phyloP scores from a whole-genome alignment of 2,329 filamentous ascomycete genomes.

The Verticillium dahliae region DNA sequence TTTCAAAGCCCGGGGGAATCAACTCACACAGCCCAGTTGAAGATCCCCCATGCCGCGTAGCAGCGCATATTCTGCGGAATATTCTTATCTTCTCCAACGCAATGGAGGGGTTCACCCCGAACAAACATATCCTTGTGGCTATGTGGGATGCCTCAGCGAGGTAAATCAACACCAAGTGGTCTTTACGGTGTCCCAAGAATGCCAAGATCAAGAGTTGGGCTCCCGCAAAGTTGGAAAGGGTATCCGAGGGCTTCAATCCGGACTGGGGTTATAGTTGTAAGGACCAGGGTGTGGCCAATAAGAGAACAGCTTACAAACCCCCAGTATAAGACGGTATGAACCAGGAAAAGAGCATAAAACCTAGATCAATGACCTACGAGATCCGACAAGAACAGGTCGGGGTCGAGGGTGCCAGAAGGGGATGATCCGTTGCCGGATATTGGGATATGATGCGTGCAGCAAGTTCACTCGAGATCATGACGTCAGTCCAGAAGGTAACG shows the following conservation, averaged over 20 bases:
- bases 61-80: constrained; percentile 9
- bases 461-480: constrained; percentile 19
- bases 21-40: constrained; percentile 32
- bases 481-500: constrained; percentile 26
- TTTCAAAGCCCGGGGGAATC: too few relatives aligned
- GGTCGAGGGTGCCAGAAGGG: constrained; percentile 28
- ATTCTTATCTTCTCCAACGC: not conserved
- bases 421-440: constrained; percentile 30
- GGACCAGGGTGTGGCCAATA: constrained; percentile 9
- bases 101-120: constrained; percentile 11
- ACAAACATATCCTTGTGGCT: constrained; percentile 19
- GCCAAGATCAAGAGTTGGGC: constrained; percentile 25
- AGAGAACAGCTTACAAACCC: constrained; percentile 21
- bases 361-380: constrained; percentile 15
- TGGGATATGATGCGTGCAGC: constrained; percentile 26
- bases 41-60: constrained; percentile 22
- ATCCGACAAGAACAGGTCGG: constrained; percentile 25
- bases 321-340: constrained; percentile 26
- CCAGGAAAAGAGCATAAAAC: constrained; percentile 26
- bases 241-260: constrained; percentile 6
- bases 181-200: constrained; percentile 24
- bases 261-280: too few relatives aligned
- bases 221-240: constrained; percentile 20
- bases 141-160: not conserved
- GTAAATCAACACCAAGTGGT: constrained; percentile 20